phyloP scores from a whole-genome alignment of 1,284 basidiomycete species.

The Papiliotrema fonsecae region DNA sequence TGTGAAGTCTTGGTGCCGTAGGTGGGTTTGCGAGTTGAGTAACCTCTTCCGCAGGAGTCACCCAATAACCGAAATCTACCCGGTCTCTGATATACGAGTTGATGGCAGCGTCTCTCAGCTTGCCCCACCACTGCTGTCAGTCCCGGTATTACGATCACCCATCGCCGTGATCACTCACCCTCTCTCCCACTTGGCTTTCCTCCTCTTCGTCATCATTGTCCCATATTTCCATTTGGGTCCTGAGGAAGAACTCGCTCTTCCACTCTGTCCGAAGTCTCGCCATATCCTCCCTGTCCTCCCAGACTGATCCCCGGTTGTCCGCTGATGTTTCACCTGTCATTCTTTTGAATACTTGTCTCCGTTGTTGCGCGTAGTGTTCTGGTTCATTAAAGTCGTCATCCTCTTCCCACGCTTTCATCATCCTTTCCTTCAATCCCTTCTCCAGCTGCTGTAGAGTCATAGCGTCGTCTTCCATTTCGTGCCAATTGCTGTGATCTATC shows the following conservation, averaged over 20 bases:
- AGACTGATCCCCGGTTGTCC: background rate
- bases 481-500: conserved; percentile 20
- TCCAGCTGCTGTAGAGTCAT: conserved; percentile 15
- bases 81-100: conserved; percentile 20
- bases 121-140: conserved; percentile 15
- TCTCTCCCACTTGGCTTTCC: background rate
- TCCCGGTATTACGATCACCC: background rate
- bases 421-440: background rate
- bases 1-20: too few species aligned
- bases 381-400: too few species aligned
- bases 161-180: background rate
- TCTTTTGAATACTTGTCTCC: background rate
- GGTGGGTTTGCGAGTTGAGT: conserved; percentile 6
- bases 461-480: conserved; percentile 12
- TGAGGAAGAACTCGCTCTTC: background rate
- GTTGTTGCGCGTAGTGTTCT: too few species aligned
- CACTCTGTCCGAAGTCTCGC: background rate
- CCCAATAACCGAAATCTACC: conserved; percentile 26
- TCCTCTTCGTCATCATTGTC: background rate
- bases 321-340: background rate
- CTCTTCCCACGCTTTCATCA: background rate
- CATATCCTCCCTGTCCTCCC: background rate
- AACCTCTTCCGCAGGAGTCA: conserved; percentile 31
- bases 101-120: conserved; percentile 14
- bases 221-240: background rate